These are phyloP conservation scores for Mortierella sp. DNA, from an alignment of 371 early-diverging fungal genomes.

Conservation along the genomic window DNA sequence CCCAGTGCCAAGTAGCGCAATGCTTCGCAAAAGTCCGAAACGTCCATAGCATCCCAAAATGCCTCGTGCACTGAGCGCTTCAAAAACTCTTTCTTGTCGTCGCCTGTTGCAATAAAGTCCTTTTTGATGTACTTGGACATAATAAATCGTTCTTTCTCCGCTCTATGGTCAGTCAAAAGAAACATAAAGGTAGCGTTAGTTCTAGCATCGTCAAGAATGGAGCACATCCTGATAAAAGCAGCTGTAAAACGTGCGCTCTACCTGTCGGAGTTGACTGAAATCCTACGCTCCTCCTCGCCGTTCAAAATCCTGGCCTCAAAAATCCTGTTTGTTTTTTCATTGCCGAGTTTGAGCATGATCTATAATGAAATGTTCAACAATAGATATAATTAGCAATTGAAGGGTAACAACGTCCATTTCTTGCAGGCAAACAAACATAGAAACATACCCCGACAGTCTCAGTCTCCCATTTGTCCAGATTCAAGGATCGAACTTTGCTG, in stretches of 20 bases:
- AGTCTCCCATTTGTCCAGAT: conserved; percentile 92
- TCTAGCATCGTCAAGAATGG: background rate
- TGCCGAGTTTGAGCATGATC: conserved; percentile 88
- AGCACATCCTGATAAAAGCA: background rate
- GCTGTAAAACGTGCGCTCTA: background rate
- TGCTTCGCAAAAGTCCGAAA: conserved; percentile 70
- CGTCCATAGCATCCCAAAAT: conserved; percentile 72
- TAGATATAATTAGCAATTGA: background rate
- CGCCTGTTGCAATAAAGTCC: conserved; percentile 64
- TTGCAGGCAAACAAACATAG: background rate
- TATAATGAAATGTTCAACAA: conserved; percentile 37
- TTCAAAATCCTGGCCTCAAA: conserved; percentile 71
- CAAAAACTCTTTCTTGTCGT: conserved; percentile 54
- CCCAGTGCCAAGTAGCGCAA: conserved; percentile 78
- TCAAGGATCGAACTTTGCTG: conserved; percentile 89
- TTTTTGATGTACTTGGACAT: conserved; percentile 83
- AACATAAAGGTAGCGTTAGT: background rate
- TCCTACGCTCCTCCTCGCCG: conserved; percentile 57
- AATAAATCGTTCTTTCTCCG: conserved; percentile 79
- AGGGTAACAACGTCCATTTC: background rate
- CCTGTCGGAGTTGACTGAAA: conserved; percentile 54
- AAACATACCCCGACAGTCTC: conserved; percentile 75
- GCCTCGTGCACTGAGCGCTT: conserved; percentile 57
- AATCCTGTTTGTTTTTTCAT: conserved; percentile 80
- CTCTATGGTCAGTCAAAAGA: conserved; percentile 43